These are phyloP conservation scores for Botrytis pseudocinerea DNA, from an alignment of 2,329 filamentous ascomycete species.

Conservation along the genomic window DNA sequence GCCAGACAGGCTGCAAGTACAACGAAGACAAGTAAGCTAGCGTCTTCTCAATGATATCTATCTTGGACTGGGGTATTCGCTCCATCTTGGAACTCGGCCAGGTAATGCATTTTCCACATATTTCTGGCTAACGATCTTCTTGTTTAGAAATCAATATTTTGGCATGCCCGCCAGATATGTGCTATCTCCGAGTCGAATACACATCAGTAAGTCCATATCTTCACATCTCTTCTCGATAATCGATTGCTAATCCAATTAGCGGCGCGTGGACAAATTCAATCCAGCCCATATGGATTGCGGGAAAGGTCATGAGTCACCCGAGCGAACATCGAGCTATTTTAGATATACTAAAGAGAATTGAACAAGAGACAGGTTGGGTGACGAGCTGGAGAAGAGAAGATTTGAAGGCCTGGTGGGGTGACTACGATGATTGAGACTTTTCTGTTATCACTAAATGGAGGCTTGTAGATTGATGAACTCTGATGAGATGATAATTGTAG, in stretches of 20 bases:
- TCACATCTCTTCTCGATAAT: no score
- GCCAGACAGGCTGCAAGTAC: slow-evolving; percentile 35
- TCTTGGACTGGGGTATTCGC: no score
- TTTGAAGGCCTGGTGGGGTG: slow-evolving; percentile 53
- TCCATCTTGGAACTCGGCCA: no score
- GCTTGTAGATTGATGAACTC: no score
- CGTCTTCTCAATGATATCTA: no score
- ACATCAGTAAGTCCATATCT: slow-evolving; percentile 39
- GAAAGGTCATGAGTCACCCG: slow-evolving; percentile 48
- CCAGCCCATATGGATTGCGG: slow-evolving; percentile 51
- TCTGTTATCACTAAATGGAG: no score
- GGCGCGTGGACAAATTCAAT: slow-evolving; percentile 49
- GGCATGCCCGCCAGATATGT: slow-evolving; percentile 50
- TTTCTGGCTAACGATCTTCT: no score
- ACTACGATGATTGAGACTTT: slow-evolving; percentile 27
- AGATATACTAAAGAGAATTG: slow-evolving; percentile 50
- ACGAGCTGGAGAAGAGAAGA: slow-evolving; percentile 56
- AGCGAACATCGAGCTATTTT: slow-evolving; percentile 50
- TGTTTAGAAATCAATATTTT: slow-evolving; percentile 44
- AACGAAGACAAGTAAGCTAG: slow-evolving; percentile 31
- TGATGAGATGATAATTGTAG: no score
- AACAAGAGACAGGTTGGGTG: slow-evolving; percentile 54
- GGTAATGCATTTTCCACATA: no score
- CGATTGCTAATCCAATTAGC: neutral
- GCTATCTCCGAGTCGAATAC: slow-evolving; percentile 48